Percentiles rank a stretch among this genome's conserved stretches.
phyloP scores from a whole-genome alignment of 1,139 yeast species.

The Spencermartinsiella ligniputridi region DNA sequence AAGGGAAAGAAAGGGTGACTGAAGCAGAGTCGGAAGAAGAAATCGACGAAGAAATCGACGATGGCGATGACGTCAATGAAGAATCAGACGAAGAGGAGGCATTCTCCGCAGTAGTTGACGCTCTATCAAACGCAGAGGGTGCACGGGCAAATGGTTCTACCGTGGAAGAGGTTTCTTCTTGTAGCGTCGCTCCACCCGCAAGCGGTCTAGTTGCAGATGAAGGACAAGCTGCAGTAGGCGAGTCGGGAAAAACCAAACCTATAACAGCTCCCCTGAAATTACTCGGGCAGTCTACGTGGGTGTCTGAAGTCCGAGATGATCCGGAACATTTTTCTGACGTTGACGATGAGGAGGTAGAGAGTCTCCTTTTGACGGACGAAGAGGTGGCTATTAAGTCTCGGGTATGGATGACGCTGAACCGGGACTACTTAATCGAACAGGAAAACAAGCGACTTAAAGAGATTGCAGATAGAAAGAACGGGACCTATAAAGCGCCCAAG shows the following conservation, averaged over 20 bases:
- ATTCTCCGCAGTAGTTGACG: not conserved
- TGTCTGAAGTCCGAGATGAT: conserved; percentile 54
- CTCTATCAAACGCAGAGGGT: not conserved
- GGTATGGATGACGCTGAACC: conserved; percentile 85
- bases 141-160: not conserved
- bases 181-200: conserved; percentile 1
- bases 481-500: conserved; percentile 35
- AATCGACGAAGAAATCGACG: not conserved
- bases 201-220: not conserved
- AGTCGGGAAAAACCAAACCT: conserved; percentile 3
- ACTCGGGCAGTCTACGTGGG: conserved; percentile 15
- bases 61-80: not conserved
- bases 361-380: conserved; percentile 55
- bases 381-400: conserved; percentile 69
- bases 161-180: not conserved
- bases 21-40: not conserved
- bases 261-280: conserved; percentile 23
- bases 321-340: conserved; percentile 66
- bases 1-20: not conserved
- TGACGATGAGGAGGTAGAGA: conserved; percentile 73
- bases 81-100: not conserved
- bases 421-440: conserved; percentile 79
- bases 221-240: conserved; percentile 6
- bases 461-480: conserved; percentile 69
- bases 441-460: conserved; percentile 77